Conservation (phyloP, 108 stramenopile species). For the Nannochloropsis salina region DNA sequence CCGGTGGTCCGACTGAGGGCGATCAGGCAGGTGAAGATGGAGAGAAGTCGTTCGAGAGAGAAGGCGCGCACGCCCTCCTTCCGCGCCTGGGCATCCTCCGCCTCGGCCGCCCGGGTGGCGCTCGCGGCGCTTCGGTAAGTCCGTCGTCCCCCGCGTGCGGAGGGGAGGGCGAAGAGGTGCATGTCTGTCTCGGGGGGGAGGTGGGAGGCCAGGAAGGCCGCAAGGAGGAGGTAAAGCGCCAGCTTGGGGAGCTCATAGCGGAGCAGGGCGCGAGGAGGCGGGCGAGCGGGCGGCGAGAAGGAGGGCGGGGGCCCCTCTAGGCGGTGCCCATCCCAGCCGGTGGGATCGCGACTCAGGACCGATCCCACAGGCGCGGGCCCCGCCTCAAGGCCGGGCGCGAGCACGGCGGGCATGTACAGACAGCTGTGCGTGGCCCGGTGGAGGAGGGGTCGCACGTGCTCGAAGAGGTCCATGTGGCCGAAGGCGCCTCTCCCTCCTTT, state of each 20-base stretch:
- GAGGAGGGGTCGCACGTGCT: not conserved
- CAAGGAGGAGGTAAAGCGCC: conserved; percentile 1
- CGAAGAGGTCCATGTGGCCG: not conserved
- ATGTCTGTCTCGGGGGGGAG: not conserved
- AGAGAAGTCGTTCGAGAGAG: not conserved
- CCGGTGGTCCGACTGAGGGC: not conserved
- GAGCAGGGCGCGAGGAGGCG: not conserved
- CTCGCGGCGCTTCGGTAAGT: not conserved
- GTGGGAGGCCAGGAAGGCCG: not conserved
- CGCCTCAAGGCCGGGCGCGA: too few relatives aligned
- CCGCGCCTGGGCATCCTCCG: not conserved
- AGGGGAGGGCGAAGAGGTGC: not conserved
- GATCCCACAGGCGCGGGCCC: too few relatives aligned
- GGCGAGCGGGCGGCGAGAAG: not conserved
- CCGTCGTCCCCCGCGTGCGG: not conserved
- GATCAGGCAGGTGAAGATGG: conserved; percentile 3
- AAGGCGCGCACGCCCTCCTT: not conserved
- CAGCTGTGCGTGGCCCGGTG: not conserved
- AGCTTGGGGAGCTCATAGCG: not conserved
- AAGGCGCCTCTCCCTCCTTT: not conserved
- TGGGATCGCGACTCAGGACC: not conserved
- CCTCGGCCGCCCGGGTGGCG: not conserved
- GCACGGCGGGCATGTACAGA: conserved; percentile 10
- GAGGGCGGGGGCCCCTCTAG: not conserved
- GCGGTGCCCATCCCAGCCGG: not conserved